Conservation (phyloP, 2,329 filamentous ascomycete species). For the Juglanconis oblonga region DNA sequence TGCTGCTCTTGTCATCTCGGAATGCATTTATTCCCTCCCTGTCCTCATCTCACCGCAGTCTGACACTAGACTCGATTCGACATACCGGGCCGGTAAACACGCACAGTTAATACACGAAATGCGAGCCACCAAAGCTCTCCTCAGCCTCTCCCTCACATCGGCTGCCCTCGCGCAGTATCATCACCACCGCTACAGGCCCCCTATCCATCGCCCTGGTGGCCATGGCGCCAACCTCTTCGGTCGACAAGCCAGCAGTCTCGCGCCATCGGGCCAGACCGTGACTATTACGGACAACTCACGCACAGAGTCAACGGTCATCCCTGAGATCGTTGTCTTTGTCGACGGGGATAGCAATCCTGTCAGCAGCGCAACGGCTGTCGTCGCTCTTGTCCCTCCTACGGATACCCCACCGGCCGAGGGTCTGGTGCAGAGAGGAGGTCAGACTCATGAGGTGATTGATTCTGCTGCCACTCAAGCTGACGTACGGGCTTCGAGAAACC, state of each 20-base stretch:
- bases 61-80: no score
- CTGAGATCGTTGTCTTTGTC: constrained; percentile 57
- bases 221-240: constrained; percentile 5
- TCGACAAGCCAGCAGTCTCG: constrained; percentile 18
- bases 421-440: not conserved
- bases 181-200: constrained; percentile 9
- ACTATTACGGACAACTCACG: constrained; percentile 36
- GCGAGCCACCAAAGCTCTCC: not conserved
- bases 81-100: not conserved
- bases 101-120: constrained; percentile 1
- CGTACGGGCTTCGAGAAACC: not conserved
- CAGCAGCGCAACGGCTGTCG: constrained; percentile 38
- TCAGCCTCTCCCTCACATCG: constrained; percentile 1
- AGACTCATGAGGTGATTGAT: not conserved
- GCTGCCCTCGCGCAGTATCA: constrained; percentile 13
- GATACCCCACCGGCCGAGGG: constrained; percentile 1
- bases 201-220: constrained; percentile 3
- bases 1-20: no score
- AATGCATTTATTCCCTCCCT: no score
- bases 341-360: constrained; percentile 54
- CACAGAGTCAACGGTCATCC: constrained; percentile 38
- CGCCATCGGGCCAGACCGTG: constrained; percentile 19
- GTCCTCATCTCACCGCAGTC: no score
- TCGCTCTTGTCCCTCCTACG: constrained; percentile 28
- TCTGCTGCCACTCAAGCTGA: not conserved